A percentile compares a stretch with the other conserved stretches of the same genome.
These are phyloP conservation scores for Polyporus tsugae DNA, from an alignment of 1,284 basidiomycete species.

Conservation along the genomic window DNA sequence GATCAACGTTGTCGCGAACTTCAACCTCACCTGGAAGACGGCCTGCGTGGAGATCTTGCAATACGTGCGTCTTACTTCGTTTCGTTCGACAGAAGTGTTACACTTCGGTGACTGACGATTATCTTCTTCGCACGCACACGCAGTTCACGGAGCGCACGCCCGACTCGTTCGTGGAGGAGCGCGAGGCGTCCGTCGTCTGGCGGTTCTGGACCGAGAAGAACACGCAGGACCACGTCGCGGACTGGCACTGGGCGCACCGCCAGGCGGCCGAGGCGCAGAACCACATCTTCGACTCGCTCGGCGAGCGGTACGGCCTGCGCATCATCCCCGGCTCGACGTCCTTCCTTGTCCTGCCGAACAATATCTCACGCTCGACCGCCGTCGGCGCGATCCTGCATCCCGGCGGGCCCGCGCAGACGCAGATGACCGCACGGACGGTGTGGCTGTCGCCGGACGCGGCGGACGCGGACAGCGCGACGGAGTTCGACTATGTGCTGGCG, in stretches of 20 bases:
- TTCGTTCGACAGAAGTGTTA: neutral
- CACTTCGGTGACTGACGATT: neutral
- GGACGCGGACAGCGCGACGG: conserved; percentile 47
- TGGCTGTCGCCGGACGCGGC: conserved; percentile 46
- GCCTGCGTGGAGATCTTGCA: conserved; percentile 83
- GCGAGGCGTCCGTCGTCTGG: conserved; percentile 87
- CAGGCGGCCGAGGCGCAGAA: conserved; percentile 93
- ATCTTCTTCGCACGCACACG: neutral
- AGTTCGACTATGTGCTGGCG: conserved; percentile 71
- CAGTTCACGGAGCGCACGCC: conserved; percentile 91
- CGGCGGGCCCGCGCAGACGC: conserved; percentile 63
- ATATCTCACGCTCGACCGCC: conserved; percentile 82
- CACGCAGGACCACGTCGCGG: conserved; percentile 54
- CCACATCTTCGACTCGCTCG: conserved; percentile 87
- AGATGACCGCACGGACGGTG: conserved; percentile 48
- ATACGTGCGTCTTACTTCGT: conserved; percentile 62
- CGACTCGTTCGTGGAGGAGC: conserved; percentile 84
- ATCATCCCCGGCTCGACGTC: conserved; percentile 81
- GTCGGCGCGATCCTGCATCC: conserved; percentile 79
- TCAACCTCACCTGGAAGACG: conserved; percentile 82
- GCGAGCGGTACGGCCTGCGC: conserved; percentile 81
- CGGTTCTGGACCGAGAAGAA: conserved; percentile 74
- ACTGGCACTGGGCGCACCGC: conserved; percentile 81
- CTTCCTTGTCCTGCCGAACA: conserved; percentile 87
- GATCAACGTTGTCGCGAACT: conserved; percentile 83